These are phyloP conservation scores for Silene noctiflora DNA, from an alignment of 179 eudicot species.

Conservation along the genomic window DNA sequence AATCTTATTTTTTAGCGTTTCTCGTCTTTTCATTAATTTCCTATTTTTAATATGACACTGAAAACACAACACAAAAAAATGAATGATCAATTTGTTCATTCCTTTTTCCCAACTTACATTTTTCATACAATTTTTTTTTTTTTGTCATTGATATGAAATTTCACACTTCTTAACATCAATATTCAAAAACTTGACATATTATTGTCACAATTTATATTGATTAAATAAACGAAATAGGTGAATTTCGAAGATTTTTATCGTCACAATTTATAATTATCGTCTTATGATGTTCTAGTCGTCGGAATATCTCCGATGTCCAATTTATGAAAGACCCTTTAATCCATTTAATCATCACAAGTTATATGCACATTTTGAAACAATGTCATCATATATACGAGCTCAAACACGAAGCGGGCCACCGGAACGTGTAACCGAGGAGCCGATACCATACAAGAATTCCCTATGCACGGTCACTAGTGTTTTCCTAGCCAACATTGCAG, in stretches of 20 bases:
- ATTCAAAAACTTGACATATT: neutral
- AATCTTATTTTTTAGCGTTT: neutral
- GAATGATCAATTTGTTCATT: neutral
- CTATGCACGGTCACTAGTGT: slow-evolving; percentile 51
- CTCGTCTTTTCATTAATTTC: neutral
- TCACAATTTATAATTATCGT: too few relatives aligned
- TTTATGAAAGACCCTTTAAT: too few relatives aligned
- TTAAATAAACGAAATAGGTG: neutral
- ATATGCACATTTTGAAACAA: neutral
- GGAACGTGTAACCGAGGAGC: slow-evolving; percentile 38
- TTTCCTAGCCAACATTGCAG: slow-evolving; percentile 58
- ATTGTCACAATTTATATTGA: neutral
- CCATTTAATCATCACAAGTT: too few relatives aligned
- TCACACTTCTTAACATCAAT: neutral
- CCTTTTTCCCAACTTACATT: neutral
- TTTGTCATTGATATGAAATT: neutral
- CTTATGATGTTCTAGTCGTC: too few relatives aligned
- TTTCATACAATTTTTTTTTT: neutral
- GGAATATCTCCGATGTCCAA: too few relatives aligned
- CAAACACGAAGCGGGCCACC: slow-evolving; percentile 28
- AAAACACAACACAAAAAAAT: neutral
- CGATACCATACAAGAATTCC: slow-evolving; percentile 37
- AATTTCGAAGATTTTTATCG: neutral
- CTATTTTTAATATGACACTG: slow-evolving; percentile 3
- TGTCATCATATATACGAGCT: slow-evolving; percentile 19